A percentile compares a stretch with the other conserved stretches of the same genome.
These are phyloP conservation scores for Globisporangium heterothallicum DNA, from an alignment of 352 stramenopile genomes.

Conservation along the genomic window DNA sequence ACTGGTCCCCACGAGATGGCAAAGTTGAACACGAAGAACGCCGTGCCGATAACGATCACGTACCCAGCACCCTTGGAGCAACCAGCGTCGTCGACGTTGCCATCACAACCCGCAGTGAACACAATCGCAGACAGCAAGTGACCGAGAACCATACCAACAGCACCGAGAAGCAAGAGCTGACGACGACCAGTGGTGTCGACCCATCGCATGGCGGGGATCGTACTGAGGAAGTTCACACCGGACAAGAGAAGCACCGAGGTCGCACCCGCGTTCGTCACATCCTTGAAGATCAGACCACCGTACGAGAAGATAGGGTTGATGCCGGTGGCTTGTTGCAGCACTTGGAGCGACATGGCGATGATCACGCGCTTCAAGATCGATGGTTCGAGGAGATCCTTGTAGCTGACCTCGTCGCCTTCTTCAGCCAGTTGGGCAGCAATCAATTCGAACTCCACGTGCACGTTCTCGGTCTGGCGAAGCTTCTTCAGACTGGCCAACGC, in stretches of 20 bases:
- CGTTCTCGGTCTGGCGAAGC: slow-evolving; percentile 27
- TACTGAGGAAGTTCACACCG: slow-evolving; percentile 25
- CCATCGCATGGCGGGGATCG: slow-evolving; percentile 33
- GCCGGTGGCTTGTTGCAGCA: slow-evolving; percentile 31
- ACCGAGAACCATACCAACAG: slow-evolving; percentile 27
- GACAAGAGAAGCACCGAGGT: slow-evolving; percentile 26
- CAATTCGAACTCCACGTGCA: slow-evolving; percentile 25
- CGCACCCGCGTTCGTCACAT: no score
- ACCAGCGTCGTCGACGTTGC: slow-evolving; percentile 20
- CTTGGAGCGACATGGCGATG: slow-evolving; percentile 25
- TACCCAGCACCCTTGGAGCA: slow-evolving; percentile 28
- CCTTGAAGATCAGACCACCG: no score
- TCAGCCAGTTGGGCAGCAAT: slow-evolving; percentile 33
- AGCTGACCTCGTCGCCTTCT: slow-evolving; percentile 15
- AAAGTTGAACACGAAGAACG: slow-evolving; percentile 34
- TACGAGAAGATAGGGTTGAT: no score
- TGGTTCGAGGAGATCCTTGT: slow-evolving; percentile 22
- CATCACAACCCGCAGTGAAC: slow-evolving; percentile 23
- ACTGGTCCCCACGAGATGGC: slow-evolving; percentile 26
- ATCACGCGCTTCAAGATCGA: slow-evolving; percentile 25
- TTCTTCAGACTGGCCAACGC: slow-evolving; percentile 23
- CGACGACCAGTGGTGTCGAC: slow-evolving; percentile 28
- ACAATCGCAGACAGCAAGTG: slow-evolving; percentile 29
- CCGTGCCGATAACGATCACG: slow-evolving; percentile 29
- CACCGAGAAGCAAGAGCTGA: slow-evolving; percentile 25